Base-by-base conservation (phyloP, 805 yeast genomes). In the Torulaspora quercuum region DNA sequence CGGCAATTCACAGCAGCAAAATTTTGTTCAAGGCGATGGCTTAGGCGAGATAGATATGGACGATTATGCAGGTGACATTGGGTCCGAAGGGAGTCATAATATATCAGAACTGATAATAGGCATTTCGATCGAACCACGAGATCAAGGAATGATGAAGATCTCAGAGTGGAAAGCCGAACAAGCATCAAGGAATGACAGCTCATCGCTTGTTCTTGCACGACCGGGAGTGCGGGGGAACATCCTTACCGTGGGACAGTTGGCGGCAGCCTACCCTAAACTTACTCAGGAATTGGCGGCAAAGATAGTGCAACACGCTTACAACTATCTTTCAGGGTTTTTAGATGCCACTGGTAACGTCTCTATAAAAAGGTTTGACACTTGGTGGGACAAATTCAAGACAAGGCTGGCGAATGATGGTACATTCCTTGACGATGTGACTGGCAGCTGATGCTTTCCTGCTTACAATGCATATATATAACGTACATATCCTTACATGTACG, bases 331-430 rank as follows among this genome's bases (percentile, higher is more conserved):
- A 2, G 85, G 97, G n/a, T 90, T 89, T 57, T 73, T 87, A 6
- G 95, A 87, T 53, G 58, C 66, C 4, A 68, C 74, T 14, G 95
- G 95, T 2, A 85, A 78, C 49, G 96, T 90, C 3, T 82, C 89
- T 3, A 84, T 90, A 55, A 84, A 81, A 53, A 82, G 78, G 27
- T 90, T 90, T 52, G 94, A 90, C 56, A 81, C 75, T 25, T 90
- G 98, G 98, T 86, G 98, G 98, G 80, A 73, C 46, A 89, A 87
- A 61, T 90, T 92, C 64, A 84, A 76, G 58, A 63, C 74, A 5
- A 80, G 82, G 53, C 52, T 92, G 41, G 71, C 76, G 7, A 83
- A 82, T 43, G 94, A 90, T 55, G 97, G 96, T 2, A 77, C 75
- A 36, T 89, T 87, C 56, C 61, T 90, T 33, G 85, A 86, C 43